Percentiles rank a stretch among this genome's conserved stretches.
Conservation (phyloP, 2,329 filamentous ascomycete genomes). For the Fusarium liriodendri region DNA sequence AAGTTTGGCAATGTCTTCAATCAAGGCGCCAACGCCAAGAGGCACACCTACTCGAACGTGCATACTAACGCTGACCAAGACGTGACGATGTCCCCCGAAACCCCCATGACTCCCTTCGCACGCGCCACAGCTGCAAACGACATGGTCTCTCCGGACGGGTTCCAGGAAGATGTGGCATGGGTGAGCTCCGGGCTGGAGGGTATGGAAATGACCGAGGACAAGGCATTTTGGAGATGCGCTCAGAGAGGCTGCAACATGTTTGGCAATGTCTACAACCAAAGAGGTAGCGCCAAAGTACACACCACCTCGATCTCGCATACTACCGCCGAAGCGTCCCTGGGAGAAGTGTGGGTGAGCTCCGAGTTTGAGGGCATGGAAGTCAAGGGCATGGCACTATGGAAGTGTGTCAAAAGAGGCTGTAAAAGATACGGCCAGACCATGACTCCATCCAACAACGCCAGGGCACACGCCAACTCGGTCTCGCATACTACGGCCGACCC, state of each 20-base stretch:
- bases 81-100: too few relatives aligned
- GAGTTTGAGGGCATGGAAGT: slow-evolving; percentile 18
- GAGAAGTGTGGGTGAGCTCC: slow-evolving; percentile 17
- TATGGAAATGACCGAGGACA: slow-evolving; percentile 12
- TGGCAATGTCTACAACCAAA: neutral
- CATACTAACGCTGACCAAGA: too few relatives aligned
- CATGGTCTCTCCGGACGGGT: too few relatives aligned
- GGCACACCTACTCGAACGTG: too few relatives aligned
- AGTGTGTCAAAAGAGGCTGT: slow-evolving; percentile 22
- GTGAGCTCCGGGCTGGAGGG: slow-evolving; percentile 9
- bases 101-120: too few relatives aligned
- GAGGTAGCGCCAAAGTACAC: neutral
- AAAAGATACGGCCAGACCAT: slow-evolving; percentile 11
- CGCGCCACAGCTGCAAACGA: too few relatives aligned
- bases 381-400: slow-evolving; percentile 8
- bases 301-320: neutral
- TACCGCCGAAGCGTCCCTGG: neutral
- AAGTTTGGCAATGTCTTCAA: neutral
- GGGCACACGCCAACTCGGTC: slow-evolving; percentile 5
- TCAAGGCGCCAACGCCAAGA: neutral
- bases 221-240: neutral
- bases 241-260: neutral
- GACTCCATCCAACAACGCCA: neutral
- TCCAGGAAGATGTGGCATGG: neutral
- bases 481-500: neutral